Evolutionary conservation across 495 filamentous ascomycete genomes (phyloP).

Genomic region (Penicillium nucicola): DNA sequence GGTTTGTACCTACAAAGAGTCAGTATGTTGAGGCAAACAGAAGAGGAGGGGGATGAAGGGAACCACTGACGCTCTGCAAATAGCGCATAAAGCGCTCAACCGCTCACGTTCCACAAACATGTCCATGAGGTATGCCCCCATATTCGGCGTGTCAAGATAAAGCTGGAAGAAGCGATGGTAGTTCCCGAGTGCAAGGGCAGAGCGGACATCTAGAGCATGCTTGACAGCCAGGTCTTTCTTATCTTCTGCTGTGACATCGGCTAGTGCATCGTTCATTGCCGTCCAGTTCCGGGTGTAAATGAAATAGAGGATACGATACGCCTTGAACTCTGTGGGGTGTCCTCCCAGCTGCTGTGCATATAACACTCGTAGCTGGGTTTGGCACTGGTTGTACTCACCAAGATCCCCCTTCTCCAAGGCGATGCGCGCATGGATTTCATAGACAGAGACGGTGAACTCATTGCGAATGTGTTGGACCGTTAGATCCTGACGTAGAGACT

Average conservation of each 20-base stretch:
- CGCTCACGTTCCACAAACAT: conserved; percentile 96
- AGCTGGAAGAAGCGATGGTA: conserved; percentile 96
- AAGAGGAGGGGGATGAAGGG: background rate
- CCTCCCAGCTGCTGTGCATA: conserved; percentile 84
- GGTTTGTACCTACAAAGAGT: conserved; percentile 75
- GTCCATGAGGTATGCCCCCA: conserved; percentile 98
- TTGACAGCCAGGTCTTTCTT: conserved; percentile 79
- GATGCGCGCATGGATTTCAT: conserved; percentile 97
- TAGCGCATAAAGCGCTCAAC: conserved; percentile 79
- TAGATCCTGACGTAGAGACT: conserved; percentile 95
- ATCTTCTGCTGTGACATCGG: conserved; percentile 96
- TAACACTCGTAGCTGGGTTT: conserved; percentile 90
- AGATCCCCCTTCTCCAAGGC: conserved; percentile 97
- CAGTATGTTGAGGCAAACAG: conserved; percentile 33
- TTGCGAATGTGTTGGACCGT: conserved; percentile 97
- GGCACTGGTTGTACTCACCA: conserved; percentile 99
- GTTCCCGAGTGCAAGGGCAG: conserved; percentile 87
- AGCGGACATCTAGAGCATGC: conserved; percentile 89
- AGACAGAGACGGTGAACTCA: conserved; percentile 91
- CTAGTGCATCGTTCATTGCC: conserved; percentile 95
- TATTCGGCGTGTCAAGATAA: conserved; percentile 90
- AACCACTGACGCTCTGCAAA: conserved; percentile 88
- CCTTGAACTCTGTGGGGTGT: conserved; percentile 93
- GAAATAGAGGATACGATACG: conserved; percentile 99
- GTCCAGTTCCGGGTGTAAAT: conserved; percentile 98